Evolutionary conservation across 2,329 filamentous ascomycete genomes (phyloP).

Genomic region (Nemania sp.): DNA sequence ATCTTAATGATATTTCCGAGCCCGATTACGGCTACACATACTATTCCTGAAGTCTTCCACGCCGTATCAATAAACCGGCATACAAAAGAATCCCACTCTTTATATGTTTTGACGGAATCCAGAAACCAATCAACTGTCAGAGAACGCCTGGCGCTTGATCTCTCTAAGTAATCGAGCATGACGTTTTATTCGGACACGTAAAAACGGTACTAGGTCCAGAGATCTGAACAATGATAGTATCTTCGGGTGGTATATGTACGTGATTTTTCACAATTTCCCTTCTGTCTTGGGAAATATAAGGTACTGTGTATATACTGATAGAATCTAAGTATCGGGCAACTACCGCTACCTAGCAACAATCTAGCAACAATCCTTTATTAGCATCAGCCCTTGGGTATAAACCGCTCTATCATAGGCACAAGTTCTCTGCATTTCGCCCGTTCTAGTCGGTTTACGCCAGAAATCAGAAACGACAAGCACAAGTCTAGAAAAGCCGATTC

Average conservation of each 20-base stretch:
- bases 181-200: not conserved
- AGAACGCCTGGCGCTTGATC: not conserved
- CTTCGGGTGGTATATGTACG: too few relatives aligned
- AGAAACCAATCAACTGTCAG: not conserved
- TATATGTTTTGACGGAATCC: too few relatives aligned
- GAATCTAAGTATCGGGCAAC: too few relatives aligned
- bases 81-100: too few relatives aligned
- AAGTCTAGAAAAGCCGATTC: not conserved
- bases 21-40: not conserved
- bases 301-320: not conserved
- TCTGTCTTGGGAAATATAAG: not conserved
- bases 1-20: constrained; percentile 4
- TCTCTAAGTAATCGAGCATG: not conserved
- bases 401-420: not conserved
- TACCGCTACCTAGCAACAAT: too few relatives aligned
- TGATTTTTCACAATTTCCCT: too few relatives aligned
- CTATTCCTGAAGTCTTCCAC: not conserved
- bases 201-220: not conserved
- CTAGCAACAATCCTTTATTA: constrained; percentile 4
- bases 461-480: not conserved
- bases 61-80: not conserved
- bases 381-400: not conserved
- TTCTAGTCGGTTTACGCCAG: not conserved
- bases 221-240: not conserved
- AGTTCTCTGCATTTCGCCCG: constrained; percentile 3